These are phyloP conservation scores for Coffea canephora DNA, from an alignment of 257 asterid species.

Conservation along the genomic window DNA sequence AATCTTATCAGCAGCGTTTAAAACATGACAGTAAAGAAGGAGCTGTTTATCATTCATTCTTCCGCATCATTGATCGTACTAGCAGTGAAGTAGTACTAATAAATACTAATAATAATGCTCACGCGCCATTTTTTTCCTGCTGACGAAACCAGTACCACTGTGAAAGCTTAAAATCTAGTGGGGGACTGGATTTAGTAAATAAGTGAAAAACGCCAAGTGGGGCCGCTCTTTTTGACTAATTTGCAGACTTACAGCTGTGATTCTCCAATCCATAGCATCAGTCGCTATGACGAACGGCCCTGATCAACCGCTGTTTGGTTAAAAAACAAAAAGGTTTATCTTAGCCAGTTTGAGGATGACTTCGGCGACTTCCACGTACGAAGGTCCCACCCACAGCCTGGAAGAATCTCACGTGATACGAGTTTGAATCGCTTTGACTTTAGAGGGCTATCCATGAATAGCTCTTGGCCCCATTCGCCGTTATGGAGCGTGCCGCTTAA, in stretches of 20 bases:
- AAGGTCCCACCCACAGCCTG: constrained; percentile 55
- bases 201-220: constrained; percentile 17
- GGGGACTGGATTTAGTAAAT: not conserved
- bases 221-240: constrained; percentile 32
- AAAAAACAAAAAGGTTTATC: constrained; percentile 13
- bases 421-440: constrained; percentile 38
- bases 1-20: constrained; percentile 18
- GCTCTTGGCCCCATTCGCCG: constrained; percentile 34
- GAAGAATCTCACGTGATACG: constrained; percentile 61
- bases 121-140: constrained; percentile 13
- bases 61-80: not conserved
- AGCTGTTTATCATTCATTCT: constrained; percentile 26
- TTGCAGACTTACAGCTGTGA: constrained; percentile 37
- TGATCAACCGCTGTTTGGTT: constrained; percentile 13
- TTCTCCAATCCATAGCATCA: constrained; percentile 18
- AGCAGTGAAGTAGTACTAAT: not conserved
- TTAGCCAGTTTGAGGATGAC: constrained; percentile 35
- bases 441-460: not conserved
- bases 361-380: constrained; percentile 49
- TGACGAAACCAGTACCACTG: not conserved
- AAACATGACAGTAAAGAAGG: constrained; percentile 33
- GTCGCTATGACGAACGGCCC: constrained; percentile 24
- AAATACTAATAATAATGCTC: not conserved
- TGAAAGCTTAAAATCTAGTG: constrained; percentile 1
- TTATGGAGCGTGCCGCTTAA: constrained; percentile 20